Base-by-base conservation (phyloP, 371 early-diverging fungal species). In the Apophysomyces sp. region DNA sequence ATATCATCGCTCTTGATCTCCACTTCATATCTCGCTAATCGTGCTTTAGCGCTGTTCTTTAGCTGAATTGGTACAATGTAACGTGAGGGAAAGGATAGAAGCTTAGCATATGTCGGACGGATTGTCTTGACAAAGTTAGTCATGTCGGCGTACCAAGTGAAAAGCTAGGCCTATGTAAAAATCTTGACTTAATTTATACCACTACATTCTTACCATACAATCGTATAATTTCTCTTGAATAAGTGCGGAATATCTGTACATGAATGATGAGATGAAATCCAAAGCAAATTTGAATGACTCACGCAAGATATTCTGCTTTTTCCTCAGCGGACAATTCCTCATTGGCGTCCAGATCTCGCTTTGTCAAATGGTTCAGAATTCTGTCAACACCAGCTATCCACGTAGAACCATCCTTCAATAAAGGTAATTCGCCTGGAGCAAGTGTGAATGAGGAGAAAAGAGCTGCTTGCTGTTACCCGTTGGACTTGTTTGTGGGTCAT, bases 91-190 rank as follows among this genome's bases (percentile, higher is more conserved):
- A 91, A 83, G 1, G 89, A 68, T 28, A 91, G 73, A 21, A 89
- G 61, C 39, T 74, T 74, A 15, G 85, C 88, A 60, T 88, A 82
- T 29, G 83, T 76, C n/a, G 88, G 88, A 31, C 89, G 84, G 56
- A 86, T 86, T 11, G 66, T 67, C 34, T 85, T 81, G 18, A 78
- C 71, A 73, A 85, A 91, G 72, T 91, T 90, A 41, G 89, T 87
- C 13, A 78, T 68, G 61, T 89, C 90, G 5, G 84, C 76, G 62
- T 86, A 88, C 90, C 89, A 89, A 28, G 85, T 85, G 59, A 80
- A 91, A 2, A 85, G 52, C 86, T 85, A 55, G 21, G 21, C n/a
- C n/a, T n/a, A 21, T 9, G 21, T 44, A 21, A 44, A 21, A 3
- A 44, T 4, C 49, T 5, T 21, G 11, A 4, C 21, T 44, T 44